A percentile compares a stretch with the other conserved stretches of the same genome.
Conservation (phyloP, 257 asterid species). For the Capsicum rhomboideum region DNA sequence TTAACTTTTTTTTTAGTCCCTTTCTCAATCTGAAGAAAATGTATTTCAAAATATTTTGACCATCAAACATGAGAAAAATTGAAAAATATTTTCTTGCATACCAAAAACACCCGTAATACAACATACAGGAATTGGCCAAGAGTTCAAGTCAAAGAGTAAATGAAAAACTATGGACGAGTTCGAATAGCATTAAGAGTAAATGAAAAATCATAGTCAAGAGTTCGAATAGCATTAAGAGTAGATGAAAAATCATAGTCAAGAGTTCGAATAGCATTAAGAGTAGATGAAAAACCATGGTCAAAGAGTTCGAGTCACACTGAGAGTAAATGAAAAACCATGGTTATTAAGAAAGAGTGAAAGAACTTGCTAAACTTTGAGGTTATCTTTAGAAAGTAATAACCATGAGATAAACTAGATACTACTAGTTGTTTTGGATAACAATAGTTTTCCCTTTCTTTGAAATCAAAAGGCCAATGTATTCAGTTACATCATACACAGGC, state of each 20-base stretch:
- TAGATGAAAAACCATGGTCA: too few species aligned
- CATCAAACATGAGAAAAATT: neutral
- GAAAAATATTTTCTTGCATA: too few species aligned
- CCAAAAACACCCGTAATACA: too few species aligned
- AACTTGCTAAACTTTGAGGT: neutral
- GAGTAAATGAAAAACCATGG: too few species aligned
- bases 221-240: too few species aligned
- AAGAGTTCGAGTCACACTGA: too few species aligned
- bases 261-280: too few species aligned
- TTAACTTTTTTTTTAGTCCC: neutral
- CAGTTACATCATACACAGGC: neutral
- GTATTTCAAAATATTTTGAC: neutral
- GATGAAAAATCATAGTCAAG: too few species aligned
- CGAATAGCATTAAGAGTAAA: neutral
- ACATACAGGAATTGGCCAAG: too few species aligned
- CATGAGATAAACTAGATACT: neutral
- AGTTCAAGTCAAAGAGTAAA: too few species aligned
- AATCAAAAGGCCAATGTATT: neutral
- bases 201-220: too few species aligned
- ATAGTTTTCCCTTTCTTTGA: neutral
- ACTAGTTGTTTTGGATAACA: neutral
- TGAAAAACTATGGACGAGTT: neutral
- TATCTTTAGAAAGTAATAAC: neutral
- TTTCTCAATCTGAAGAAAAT: neutral
- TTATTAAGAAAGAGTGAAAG: too few species aligned